Conservation (phyloP, 2,329 filamentous ascomycete species). For the Aspergillus sp. region DNA sequence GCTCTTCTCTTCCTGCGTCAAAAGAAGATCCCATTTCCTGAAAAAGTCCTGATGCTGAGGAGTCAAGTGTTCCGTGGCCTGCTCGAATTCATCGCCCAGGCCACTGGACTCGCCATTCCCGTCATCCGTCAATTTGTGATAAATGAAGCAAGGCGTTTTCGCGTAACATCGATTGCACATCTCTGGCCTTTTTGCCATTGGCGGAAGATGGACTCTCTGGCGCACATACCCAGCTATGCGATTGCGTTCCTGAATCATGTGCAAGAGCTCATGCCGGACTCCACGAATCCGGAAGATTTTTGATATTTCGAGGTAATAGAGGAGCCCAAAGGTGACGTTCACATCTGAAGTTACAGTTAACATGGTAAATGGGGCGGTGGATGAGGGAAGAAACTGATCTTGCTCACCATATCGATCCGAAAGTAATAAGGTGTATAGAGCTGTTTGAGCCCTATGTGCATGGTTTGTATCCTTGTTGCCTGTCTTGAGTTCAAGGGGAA, state of each 20-base stretch:
- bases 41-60: slow-evolving; percentile 74
- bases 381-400: background rate
- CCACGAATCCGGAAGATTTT: slow-evolving; percentile 78
- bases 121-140: slow-evolving; percentile 81
- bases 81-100: slow-evolving; percentile 71
- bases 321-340: slow-evolving; percentile 76
- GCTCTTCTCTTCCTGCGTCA: slow-evolving; percentile 92
- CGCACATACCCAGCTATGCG: slow-evolving; percentile 77
- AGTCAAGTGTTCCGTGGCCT: slow-evolving; percentile 69
- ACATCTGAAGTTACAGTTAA: slow-evolving; percentile 50
- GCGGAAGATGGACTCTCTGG: slow-evolving; percentile 71
- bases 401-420: slow-evolving; percentile 73
- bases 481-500: slow-evolving; percentile 93
- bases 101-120: slow-evolving; percentile 75
- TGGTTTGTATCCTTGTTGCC: slow-evolving; percentile 70
- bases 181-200: slow-evolving; percentile 74
- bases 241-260: slow-evolving; percentile 96
- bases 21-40: slow-evolving; percentile 82
- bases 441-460: slow-evolving; percentile 85
- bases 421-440: slow-evolving; percentile 82
- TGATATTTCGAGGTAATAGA: slow-evolving; percentile 92
- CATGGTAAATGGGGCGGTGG: no score
- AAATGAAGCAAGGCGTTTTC: slow-evolving; percentile 82
- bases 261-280: slow-evolving; percentile 76
- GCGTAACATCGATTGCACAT: slow-evolving; percentile 85